phyloP scores from a whole-genome alignment of 2,329 filamentous ascomycete species.

The Curvularia sp. region DNA sequence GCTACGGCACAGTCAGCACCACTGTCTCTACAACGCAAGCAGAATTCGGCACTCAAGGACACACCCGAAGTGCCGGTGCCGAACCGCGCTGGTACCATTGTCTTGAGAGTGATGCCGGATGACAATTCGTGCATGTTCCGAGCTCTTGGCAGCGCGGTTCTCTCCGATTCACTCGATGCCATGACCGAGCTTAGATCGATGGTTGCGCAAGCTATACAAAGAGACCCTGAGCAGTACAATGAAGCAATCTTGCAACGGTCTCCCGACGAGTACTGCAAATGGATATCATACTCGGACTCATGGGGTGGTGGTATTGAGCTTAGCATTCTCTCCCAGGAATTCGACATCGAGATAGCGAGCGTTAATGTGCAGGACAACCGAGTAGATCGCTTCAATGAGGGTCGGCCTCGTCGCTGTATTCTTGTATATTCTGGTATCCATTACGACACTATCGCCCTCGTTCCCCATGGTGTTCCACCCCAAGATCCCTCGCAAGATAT shows the following conservation, averaged over 20 bases:
- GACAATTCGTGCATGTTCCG: slow-evolving; percentile 96
- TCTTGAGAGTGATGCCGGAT: slow-evolving; percentile 93
- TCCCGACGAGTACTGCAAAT: slow-evolving; percentile 78
- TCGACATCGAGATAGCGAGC: slow-evolving; percentile 83
- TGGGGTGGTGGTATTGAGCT: slow-evolving; percentile 96
- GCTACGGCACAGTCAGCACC: slow-evolving; percentile 39
- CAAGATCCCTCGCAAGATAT: slow-evolving; percentile 77
- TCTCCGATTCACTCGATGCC: slow-evolving; percentile 66
- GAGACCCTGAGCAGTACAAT: slow-evolving; percentile 74
- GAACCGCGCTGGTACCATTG: slow-evolving; percentile 63
- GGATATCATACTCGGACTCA: slow-evolving; percentile 79
- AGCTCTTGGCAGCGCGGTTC: slow-evolving; percentile 82
- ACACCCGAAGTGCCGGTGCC: slow-evolving; percentile 68
- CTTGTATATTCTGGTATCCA: slow-evolving; percentile 92
- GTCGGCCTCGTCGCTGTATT: slow-evolving; percentile 70
- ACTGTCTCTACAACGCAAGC: slow-evolving; percentile 54
- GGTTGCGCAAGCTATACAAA: slow-evolving; percentile 79
- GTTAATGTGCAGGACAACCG: slow-evolving; percentile 77
- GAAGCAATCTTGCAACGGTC: slow-evolving; percentile 75
- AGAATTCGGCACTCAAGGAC: slow-evolving; percentile 59
- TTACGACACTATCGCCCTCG: slow-evolving; percentile 87
- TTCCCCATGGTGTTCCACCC: slow-evolving; percentile 63
- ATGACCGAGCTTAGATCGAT: slow-evolving; percentile 78
- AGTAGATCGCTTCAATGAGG: slow-evolving; percentile 81
- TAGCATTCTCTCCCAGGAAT: slow-evolving; percentile 81